A percentile compares a stretch with the other conserved stretches of the same genome.
Conservation (phyloP, 106 monocot species). For the Xerophyta viscosa region DNA sequence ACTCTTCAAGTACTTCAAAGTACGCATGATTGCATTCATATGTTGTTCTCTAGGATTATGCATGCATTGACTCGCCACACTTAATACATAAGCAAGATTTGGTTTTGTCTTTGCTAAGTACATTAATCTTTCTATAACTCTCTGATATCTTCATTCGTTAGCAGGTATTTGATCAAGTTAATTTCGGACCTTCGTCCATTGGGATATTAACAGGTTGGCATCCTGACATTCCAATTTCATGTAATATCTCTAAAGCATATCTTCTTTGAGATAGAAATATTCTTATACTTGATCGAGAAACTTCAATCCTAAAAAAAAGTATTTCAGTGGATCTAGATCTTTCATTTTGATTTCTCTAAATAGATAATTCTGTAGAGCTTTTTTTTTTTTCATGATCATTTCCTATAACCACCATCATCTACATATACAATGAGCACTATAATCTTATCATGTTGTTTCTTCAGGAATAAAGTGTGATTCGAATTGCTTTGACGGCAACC, state of each 20-base stretch:
- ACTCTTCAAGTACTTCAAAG: background rate
- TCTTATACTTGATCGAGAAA: background rate
- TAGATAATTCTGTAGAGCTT: background rate
- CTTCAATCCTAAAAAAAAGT: slow-evolving; percentile 4
- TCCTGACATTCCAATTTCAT: background rate
- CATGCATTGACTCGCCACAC: slow-evolving; percentile 8
- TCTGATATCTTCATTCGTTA: slow-evolving; percentile 7
- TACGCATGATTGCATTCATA: background rate
- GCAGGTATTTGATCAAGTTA: background rate
- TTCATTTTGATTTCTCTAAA: background rate
- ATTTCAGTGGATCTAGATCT: background rate
- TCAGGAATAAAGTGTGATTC: background rate
- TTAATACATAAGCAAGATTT: background rate
- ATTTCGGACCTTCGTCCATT: background rate
- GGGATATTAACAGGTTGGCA: slow-evolving; percentile 1
- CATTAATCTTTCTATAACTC: slow-evolving; percentile 7
- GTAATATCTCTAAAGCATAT: background rate
- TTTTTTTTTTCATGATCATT: background rate
- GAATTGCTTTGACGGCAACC: background rate
- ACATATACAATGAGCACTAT: background rate
- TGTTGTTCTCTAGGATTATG: background rate
- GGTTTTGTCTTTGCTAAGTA: slow-evolving; percentile 4
- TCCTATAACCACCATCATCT: background rate
- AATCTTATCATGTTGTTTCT: background rate
- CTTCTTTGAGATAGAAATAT: background rate